Evolutionary conservation across 768 basidiomycete species (phyloP), one percentile per base, ranked within the genome.

Genomic region (Cystobasidiopsis lactophilus): DNA sequence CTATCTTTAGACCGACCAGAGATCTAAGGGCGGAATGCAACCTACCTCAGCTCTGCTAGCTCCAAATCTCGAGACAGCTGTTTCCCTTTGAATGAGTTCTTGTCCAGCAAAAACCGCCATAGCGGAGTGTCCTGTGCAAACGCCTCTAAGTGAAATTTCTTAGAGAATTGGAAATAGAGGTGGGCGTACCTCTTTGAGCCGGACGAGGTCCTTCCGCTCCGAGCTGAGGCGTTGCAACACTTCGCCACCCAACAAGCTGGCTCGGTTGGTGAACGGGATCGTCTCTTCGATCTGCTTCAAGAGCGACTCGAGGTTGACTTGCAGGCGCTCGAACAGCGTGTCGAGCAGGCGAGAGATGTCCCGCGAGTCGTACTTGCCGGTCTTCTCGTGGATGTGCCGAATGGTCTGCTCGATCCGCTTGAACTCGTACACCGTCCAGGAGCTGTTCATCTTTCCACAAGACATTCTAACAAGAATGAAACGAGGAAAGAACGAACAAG

Each of bases 281-380:
- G 62, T 56, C 7, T 23, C 18, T 51, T 65, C 62, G 38, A 65
- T 58, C 2, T 60, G 51, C 2, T 21, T 10, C 31, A 63, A 56
- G 44, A 65, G 60, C 23, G 47, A 37, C 1, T 50, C n/a, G 27
- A 65, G 59, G 7, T 54, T 51, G 33, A 45, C 5, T 3, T 45
- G 39, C 19, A 65, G 58, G 19, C 52, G 53, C 3, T 54, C 37
- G 51, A 63, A 59, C 14, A 65, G 57, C 3, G 52, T 21, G 31
- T 57, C 58, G 46, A 64, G 56, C 19, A 58, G 64, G 1, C 27
- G 18, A 9, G 50, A 30, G 19, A 57, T 52, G 47, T 37, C 43
- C 23, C 30, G 41, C 23, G 40, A 21, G 5, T 26, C 19, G 37
- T 57, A 24, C 30, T 30, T 35, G 1, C 23, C 21, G 16, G 52